These are phyloP conservation scores for Phyllostachys edulis DNA, from an alignment of 176 grass and related monocot genomes.

Conservation along the genomic window DNA sequence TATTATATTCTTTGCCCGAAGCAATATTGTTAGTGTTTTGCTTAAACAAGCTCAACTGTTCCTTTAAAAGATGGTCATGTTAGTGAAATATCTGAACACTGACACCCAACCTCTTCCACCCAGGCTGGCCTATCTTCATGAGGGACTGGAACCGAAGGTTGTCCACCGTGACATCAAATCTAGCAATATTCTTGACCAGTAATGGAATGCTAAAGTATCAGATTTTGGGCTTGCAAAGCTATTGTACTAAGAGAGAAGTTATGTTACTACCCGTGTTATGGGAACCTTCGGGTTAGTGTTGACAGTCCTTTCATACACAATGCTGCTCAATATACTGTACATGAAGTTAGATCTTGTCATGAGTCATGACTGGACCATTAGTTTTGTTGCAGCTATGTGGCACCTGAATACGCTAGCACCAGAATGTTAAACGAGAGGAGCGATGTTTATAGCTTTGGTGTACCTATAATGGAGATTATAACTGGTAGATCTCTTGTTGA, in stretches of 20 bases:
- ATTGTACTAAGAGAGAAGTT: constrained; percentile 80
- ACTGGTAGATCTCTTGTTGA: constrained; percentile 93
- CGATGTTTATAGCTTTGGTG: constrained; percentile 96
- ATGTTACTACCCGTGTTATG: constrained; percentile 98
- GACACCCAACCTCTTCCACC: constrained; percentile 26
- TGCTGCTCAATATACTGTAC: neutral
- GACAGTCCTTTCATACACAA: neutral
- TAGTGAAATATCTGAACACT: constrained; percentile 2
- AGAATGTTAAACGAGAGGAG: constrained; percentile 96
- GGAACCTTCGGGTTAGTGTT: constrained; percentile 90
- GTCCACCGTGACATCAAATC: constrained; percentile 96
- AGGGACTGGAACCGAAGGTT: constrained; percentile 94
- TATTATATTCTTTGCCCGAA: constrained; percentile 34
- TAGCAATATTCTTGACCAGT: constrained; percentile 91
- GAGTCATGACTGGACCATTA: constrained; percentile 16
- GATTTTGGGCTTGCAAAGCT: constrained; percentile 98
- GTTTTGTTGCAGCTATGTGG: constrained; percentile 72
- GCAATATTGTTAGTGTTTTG: constrained; percentile 17
- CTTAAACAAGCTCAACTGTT: constrained; percentile 2
- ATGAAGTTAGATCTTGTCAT: neutral
- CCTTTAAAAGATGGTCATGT: neutral
- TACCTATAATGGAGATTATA: constrained; percentile 92
- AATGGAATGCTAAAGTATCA: constrained; percentile 87
- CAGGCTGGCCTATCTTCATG: constrained; percentile 94
- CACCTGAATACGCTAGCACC: constrained; percentile 93